Percentiles rank a stretch among this genome's conserved stretches.
These are phyloP conservation scores for Chytriomyces sp. DNA, from an alignment of 192 early-diverging fungal genomes.

Conservation along the genomic window DNA sequence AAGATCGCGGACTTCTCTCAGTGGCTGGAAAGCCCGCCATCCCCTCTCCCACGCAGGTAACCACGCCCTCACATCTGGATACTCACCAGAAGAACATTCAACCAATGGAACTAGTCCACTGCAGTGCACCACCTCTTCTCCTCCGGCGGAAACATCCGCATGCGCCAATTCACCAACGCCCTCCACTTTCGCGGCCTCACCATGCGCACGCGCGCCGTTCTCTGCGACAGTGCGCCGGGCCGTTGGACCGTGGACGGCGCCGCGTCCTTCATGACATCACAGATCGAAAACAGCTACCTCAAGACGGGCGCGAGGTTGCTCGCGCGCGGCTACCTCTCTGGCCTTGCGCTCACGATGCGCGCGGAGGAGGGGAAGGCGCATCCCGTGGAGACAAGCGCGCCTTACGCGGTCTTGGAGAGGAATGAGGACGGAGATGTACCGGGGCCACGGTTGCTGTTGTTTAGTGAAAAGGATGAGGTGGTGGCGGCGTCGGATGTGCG, in stretches of 20 bases:
- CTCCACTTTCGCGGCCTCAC: neutral
- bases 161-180: neutral
- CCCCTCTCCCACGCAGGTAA: too few relatives aligned
- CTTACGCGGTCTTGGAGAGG: neutral
- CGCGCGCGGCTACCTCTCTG: neutral
- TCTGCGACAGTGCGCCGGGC: neutral
- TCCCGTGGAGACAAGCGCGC: neutral
- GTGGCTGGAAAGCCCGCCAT: neutral
- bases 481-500: neutral
- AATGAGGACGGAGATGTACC: constrained; percentile 10
- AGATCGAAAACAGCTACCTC: neutral
- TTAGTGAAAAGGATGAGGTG: constrained; percentile 1
- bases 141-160: constrained; percentile 1
- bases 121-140: constrained; percentile 5
- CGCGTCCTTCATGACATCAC: neutral
- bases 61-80: too few relatives aligned
- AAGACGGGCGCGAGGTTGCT: neutral
- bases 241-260: neutral
- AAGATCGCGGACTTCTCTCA: neutral
- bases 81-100: too few relatives aligned
- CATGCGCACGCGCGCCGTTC: neutral
- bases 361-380: neutral
- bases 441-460: constrained; percentile 11
- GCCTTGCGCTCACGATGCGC: neutral
- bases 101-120: too few relatives aligned